Base-by-base conservation (phyloP, 1,139 yeast genomes). In the Saccharomyces hybrid region DNA sequence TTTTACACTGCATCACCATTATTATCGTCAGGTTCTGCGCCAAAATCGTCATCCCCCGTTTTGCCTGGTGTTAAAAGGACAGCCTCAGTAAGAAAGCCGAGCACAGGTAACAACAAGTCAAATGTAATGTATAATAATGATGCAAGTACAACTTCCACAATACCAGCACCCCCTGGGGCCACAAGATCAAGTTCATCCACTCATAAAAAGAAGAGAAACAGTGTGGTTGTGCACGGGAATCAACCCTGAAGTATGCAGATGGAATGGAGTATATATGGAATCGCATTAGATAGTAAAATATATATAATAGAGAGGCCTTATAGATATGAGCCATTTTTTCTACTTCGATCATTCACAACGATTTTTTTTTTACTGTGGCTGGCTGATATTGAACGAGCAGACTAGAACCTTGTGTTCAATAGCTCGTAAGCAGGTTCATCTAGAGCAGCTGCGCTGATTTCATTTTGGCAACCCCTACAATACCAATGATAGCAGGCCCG, bases 31-130 rank as follows among this genome's bases (percentile, higher is more conserved):
- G 44, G 44, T 16, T 38, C 44, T 19, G 25, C 51, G 2, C 55
- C 57, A n/a, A 52, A 49, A 13, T 55, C 65, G 6, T 46, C 61
- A 19, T 55, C 60, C 2, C 60, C 57, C 5, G 51, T 60, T 29
- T 55, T 66, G 31, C 70, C 70, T 6, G 69, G 70, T 44, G 60
- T 65, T 13, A 64, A 59, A 52, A 62, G 70, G 49, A 58, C 64
- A 11, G 54, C 65, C 2, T 66, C 70, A 4, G 54, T 60, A 29
- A 60, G 65, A 51, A 57, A 55, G 29, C 52, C 58, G 8, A 59
- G 59, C 38, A 8, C 46, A 16, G 11, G 44, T 9, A 38, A 13
- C 34, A 27, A 19, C n/a, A 16, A 48, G 34, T 3, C 23, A 19
- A 13, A 19, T 16, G 8, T 19, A 47, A 26, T 19, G 47, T 29